A percentile compares a stretch with the other conserved stretches of the same genome.
Conservation (phyloP, 345 rosid genomes). For the Corymbia maculata region DNA sequence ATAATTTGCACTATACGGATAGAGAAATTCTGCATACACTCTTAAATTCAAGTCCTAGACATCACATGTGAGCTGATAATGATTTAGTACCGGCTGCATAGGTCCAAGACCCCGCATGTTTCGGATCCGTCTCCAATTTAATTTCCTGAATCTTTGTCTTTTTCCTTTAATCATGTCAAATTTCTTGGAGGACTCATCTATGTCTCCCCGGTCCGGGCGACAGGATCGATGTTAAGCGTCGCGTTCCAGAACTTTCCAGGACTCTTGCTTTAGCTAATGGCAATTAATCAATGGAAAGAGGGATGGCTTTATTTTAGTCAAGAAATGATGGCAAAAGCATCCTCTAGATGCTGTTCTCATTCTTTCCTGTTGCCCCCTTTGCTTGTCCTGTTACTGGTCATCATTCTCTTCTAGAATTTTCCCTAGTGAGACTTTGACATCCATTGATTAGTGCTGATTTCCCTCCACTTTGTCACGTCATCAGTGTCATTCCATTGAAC, state of each 20-base stretch:
- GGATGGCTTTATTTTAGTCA: neutral
- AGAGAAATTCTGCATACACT: neutral
- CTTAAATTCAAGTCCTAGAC: neutral
- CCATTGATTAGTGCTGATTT: neutral
- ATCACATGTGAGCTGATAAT: neutral
- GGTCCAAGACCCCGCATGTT: neutral
- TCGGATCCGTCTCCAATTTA: neutral
- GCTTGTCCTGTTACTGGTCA: neutral
- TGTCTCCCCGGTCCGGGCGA: neutral
- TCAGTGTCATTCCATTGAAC: slow-evolving; percentile 22
- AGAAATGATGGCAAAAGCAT: neutral
- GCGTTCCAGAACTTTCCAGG: neutral
- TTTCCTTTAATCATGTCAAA: neutral
- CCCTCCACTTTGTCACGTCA: neutral
- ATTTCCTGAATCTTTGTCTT: neutral
- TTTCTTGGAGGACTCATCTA: neutral
- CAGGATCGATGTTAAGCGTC: neutral
- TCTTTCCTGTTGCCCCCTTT: neutral
- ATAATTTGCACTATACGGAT: neutral
- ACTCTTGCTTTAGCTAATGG: neutral
- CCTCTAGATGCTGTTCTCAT: neutral
- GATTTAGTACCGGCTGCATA: neutral
- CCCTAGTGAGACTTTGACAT: neutral
- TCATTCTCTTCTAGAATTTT: neutral
- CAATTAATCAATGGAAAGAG: neutral